A percentile compares a stretch with the other conserved stretches of the same genome.
Conservation (phyloP, 2,329 filamentous ascomycete genomes). For the Cladosporium colombiae region DNA sequence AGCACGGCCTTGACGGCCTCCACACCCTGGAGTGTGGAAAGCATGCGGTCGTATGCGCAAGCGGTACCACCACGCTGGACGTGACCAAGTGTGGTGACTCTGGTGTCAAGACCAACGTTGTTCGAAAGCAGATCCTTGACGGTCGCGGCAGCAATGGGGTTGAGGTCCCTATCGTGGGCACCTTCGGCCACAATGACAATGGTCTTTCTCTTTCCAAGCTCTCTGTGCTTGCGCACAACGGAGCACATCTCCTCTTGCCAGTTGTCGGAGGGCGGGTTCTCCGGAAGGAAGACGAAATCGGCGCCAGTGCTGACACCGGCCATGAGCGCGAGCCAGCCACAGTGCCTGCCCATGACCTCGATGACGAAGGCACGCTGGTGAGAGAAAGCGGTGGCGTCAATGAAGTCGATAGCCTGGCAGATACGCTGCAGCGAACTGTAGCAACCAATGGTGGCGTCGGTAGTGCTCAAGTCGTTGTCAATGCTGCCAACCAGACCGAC, state of each 20-base stretch:
- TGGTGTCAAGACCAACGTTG: conserved; percentile 80
- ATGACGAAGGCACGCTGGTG: conserved; percentile 97
- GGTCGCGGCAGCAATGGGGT: conserved; percentile 76
- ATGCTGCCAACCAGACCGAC: conserved; percentile 96
- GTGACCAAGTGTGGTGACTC: conserved; percentile 92
- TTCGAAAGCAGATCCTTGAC: conserved; percentile 87
- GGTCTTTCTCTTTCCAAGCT: conserved; percentile 90
- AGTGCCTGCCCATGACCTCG: conserved; percentile 98
- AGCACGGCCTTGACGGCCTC: conserved; percentile 91
- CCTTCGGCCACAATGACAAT: conserved; percentile 98
- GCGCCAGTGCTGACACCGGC: conserved; percentile 91
- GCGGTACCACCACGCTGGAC: conserved; percentile 94
- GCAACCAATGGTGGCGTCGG: conserved; percentile 94
- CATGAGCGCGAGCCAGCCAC: conserved; percentile 96
- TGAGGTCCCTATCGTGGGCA: conserved; percentile 79
- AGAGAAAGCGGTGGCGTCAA: conserved; percentile 90
- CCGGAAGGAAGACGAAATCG: conserved; percentile 95
- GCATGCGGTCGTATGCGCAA: conserved; percentile 90
- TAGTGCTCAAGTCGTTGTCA: conserved; percentile 96
- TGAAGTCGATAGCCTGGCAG: conserved; percentile 93
- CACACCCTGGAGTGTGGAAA: conserved; percentile 89
- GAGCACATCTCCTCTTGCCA: conserved; percentile 88
- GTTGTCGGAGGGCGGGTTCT: conserved; percentile 82
- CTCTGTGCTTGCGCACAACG: conserved; percentile 77
- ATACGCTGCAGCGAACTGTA: conserved; percentile 92